Evolutionary conservation across 176 grass and related monocot species (phyloP).

Genomic region (Juncus inflexus): DNA sequence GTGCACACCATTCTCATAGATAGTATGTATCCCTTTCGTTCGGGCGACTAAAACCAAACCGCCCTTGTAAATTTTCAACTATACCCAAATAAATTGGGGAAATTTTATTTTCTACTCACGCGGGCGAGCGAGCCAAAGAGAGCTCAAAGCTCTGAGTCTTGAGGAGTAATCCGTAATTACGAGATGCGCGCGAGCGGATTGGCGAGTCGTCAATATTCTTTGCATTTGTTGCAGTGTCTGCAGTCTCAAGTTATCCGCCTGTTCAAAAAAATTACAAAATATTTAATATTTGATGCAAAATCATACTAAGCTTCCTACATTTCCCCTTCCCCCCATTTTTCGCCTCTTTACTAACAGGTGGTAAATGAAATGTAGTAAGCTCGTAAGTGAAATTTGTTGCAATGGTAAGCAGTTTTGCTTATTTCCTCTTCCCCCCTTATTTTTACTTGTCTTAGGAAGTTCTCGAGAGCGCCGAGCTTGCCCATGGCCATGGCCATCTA

Average conservation of each 20-base stretch:
- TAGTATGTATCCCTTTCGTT: too few relatives aligned
- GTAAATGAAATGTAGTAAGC: too few relatives aligned
- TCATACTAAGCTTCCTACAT: too few relatives aligned
- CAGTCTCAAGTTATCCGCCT: slow-evolving; percentile 92
- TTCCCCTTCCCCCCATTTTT: too few relatives aligned
- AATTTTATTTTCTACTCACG: slow-evolving; percentile 49
- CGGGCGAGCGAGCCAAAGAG: slow-evolving; percentile 92
- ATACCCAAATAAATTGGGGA: not conserved
- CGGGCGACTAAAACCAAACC: not conserved
- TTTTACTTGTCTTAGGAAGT: slow-evolving; percentile 85
- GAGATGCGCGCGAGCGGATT: slow-evolving; percentile 70
- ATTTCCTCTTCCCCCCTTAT: too few relatives aligned
- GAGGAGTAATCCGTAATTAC: slow-evolving; percentile 92
- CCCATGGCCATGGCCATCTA: slow-evolving; percentile 99
- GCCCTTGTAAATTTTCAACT: not conserved
- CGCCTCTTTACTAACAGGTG: too few relatives aligned
- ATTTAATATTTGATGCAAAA: too few relatives aligned
- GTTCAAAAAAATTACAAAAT: slow-evolving; percentile 25
- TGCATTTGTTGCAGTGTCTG: slow-evolving; percentile 94
- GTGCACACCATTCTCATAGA: not conserved
- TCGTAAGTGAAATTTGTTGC: too few relatives aligned
- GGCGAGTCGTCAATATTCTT: slow-evolving; percentile 75
- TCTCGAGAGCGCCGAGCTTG: slow-evolving; percentile 92
- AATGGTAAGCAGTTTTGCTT: too few relatives aligned
- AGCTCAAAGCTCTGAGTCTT: slow-evolving; percentile 86